Evolutionary conservation across 23 red algal genomes (phyloP).

Genomic region (Gracilaria caudata): DNA sequence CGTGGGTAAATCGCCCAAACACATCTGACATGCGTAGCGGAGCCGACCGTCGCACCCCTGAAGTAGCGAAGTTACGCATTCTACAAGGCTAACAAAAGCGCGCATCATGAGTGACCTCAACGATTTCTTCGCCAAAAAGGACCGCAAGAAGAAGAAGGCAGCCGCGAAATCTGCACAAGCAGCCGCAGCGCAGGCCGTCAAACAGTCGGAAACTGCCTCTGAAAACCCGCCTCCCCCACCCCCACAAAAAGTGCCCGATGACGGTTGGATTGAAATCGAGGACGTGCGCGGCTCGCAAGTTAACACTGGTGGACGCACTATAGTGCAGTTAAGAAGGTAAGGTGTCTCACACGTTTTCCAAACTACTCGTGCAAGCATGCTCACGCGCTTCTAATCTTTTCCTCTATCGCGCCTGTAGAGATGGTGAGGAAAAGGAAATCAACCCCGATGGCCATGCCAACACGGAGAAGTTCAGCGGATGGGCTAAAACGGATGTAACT

Average conservation of each 20-base stretch:
- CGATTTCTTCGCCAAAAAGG: conserved; percentile 88
- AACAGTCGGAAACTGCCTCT: not conserved
- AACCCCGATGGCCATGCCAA: conserved; percentile 23
- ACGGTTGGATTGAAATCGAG: conserved; percentile 82
- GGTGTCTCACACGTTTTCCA: not conserved
- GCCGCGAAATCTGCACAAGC: conserved; percentile 32
- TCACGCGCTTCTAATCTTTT: not conserved
- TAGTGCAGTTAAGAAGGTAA: conserved; percentile 60
- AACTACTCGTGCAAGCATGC: not conserved
- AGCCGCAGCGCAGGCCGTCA: conserved; percentile 15
- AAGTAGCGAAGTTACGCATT: not conserved
- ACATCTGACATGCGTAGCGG: no score
- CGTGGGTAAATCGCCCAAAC: no score
- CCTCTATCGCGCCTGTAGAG: not conserved
- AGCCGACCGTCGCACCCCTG: not conserved
- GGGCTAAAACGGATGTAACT: conserved; percentile 32
- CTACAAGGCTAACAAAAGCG: no score
- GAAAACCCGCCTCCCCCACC: conserved; percentile 17
- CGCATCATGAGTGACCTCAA: conserved; percentile 69
- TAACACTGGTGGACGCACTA: conserved; percentile 70
- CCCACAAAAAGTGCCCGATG: conserved; percentile 46
- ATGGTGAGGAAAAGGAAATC: conserved; percentile 55
- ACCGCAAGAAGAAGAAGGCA: conserved; percentile 80
- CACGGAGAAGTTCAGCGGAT: conserved; percentile 64
- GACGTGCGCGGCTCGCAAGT: conserved; percentile 63